phyloP scores from a whole-genome alignment of 2,329 filamentous ascomycete species.

The Stachybotrys chartarum region DNA sequence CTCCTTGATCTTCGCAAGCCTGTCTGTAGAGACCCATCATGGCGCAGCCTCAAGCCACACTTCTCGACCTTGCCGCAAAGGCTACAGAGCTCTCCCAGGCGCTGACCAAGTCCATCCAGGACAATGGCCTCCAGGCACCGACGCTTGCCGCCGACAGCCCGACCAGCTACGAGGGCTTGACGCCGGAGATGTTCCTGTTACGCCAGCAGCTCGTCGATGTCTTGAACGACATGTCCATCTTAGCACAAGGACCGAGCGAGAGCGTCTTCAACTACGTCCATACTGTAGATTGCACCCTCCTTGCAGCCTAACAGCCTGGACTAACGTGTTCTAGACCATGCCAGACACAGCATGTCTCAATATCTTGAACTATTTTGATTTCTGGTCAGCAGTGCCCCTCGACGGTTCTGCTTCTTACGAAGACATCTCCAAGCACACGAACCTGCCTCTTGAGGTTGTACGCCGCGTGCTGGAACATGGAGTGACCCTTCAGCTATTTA shows the following conservation, averaged over 20 bases:
- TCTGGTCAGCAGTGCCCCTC: conserved; percentile 43
- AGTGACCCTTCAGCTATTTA: conserved; percentile 30
- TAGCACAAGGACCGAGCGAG: conserved; percentile 41
- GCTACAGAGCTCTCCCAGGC: conserved; percentile 34
- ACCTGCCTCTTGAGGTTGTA: conserved; percentile 30
- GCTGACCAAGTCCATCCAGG: conserved; percentile 31
- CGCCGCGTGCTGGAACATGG: conserved; percentile 30
- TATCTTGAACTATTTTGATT: conserved; percentile 43
- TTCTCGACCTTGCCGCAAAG: conserved; percentile 35
- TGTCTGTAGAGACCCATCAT: background rate
- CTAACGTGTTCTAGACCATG: conserved; percentile 21
- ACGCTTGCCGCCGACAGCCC: conserved; percentile 37
- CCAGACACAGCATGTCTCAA: conserved; percentile 37
- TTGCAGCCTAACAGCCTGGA: background rate
- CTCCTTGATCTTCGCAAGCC: background rate
- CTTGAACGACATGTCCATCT: conserved; percentile 36
- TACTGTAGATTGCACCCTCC: conserved; percentile 19
- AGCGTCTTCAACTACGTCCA: conserved; percentile 39
- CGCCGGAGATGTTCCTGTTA: conserved; percentile 33
- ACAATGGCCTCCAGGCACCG: conserved; percentile 33
- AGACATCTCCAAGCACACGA: conserved; percentile 28
- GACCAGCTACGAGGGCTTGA: conserved; percentile 31
- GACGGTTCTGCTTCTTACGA: conserved; percentile 34
- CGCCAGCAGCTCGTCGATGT: conserved; percentile 36
- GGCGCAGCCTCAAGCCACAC: conserved; percentile 14